Evolutionary conservation across 2,329 filamentous ascomycete species (phyloP), one percentile per base, ranked within the genome.

Genomic region (Aspergillus ibericus): DNA sequence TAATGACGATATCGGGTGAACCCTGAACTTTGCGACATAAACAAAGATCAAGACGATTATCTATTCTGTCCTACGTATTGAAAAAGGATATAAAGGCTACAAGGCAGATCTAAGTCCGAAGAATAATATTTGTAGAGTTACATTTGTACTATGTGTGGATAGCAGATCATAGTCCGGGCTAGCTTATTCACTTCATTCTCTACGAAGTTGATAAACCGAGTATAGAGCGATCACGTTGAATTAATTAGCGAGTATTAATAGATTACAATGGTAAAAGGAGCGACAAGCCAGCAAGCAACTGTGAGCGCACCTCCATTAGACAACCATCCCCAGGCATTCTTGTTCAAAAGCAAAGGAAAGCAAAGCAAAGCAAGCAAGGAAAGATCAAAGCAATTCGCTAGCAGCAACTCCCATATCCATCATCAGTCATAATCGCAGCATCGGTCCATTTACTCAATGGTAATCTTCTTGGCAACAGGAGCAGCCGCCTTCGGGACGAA

Each of bases 401-500:
- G 42, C 27, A 51, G 18, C 48, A 51, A 36, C 18, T 13, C 16
- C 29, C 18, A n/a, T 25, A 49, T 7, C 12, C 42, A 16, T 20
- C 40, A 20, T 48, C 32, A n/a, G 35, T 32, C n/a, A n/a, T n/a
- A 36, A n/a, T n/a, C 44, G 13, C 18, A 22, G 25, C 15, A 32
- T 18, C 36, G 12, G 4, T n/a, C 2, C 13, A 15, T 65, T 71
- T 80, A 86, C 77, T 85, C 79, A 62, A 87, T 82, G 59, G 75
- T 77, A 67, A 88, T 84, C 74, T 80, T 83, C 72, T 80, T 81
- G 51, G 75, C 68, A 57, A 74, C 72, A 6, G 79, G 75, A 13
- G 78, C 77, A 58, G 77, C 70, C 22, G 80, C 78, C 77, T 87
- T 87, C 2, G 85, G 85, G 7, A 88, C 80, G 5, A 81, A 67